Evolutionary conservation across 192 early-diverging fungal species (phyloP).

Genomic region (Entomortierella parvispora): DNA sequence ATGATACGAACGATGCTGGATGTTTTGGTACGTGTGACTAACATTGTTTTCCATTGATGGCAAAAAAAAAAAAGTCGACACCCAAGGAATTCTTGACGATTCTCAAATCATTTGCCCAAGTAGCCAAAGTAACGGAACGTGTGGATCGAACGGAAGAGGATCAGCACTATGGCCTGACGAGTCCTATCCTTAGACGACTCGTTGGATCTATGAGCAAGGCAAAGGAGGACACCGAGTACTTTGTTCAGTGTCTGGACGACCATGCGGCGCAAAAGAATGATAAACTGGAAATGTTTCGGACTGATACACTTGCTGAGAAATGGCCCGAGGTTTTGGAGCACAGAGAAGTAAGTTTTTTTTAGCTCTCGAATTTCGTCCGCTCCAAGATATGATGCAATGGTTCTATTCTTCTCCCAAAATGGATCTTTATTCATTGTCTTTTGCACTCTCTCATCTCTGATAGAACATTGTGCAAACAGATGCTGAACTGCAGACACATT

Average conservation of each 20-base stretch:
- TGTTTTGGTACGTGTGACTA: too few species aligned
- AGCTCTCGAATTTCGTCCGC: not conserved
- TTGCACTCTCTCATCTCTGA: too few species aligned
- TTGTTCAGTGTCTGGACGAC: conserved; percentile 57
- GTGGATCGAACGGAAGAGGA: not conserved
- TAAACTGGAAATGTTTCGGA: conserved; percentile 69
- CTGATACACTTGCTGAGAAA: conserved; percentile 41
- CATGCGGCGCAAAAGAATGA: conserved; percentile 57
- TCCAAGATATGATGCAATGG: too few species aligned
- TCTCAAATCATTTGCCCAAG: conserved; percentile 57
- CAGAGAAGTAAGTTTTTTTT: conserved; percentile 58
- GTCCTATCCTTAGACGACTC: conserved; percentile 43
- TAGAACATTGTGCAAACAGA: conserved; percentile 67
- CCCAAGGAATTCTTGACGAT: conserved; percentile 69
- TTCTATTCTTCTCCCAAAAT: too few species aligned
- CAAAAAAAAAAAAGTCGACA: too few species aligned
- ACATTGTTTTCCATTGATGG: too few species aligned
- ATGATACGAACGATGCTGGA: too few species aligned
- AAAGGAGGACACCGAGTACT: conserved; percentile 39
- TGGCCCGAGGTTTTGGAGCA: conserved; percentile 59
- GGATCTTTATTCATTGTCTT: too few species aligned
- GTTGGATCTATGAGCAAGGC: conserved; percentile 53
- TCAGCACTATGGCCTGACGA: conserved; percentile 21
- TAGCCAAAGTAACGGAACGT: conserved; percentile 36
- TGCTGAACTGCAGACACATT: conserved; percentile 60